These are phyloP conservation scores for Colletotrichum filicis DNA, from an alignment of 2,329 filamentous ascomycete species.

Conservation along the genomic window DNA sequence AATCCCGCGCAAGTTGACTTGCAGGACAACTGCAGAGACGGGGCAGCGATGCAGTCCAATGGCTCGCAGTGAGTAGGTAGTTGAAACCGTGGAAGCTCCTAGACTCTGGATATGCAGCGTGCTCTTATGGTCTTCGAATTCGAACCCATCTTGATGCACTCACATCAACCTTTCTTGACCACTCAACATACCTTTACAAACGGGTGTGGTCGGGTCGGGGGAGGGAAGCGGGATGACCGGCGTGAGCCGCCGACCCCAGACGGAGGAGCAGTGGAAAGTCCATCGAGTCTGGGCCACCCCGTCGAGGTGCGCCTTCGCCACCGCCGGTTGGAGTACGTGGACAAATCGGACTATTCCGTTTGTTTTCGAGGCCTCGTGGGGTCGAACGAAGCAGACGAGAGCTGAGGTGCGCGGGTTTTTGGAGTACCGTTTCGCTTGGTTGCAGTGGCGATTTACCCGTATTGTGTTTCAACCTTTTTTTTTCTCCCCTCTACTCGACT, in stretches of 20 bases:
- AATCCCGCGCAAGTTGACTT: conserved; percentile 1
- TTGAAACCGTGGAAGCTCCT: neutral
- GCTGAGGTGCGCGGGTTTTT: neutral
- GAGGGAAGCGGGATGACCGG: neutral
- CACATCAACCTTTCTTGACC: no score
- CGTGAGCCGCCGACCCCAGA: neutral
- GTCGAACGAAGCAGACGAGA: neutral
- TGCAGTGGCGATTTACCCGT: neutral
- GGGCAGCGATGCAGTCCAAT: neutral
- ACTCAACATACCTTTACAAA: neutral
- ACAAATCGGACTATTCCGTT: neutral
- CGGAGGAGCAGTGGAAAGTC: neutral
- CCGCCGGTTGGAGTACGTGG: neutral
- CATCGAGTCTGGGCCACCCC: neutral
- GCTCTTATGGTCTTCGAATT: no score
- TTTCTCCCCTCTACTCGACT: neutral
- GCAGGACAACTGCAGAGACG: neutral
- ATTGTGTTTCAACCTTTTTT: neutral
- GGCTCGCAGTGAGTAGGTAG: neutral
- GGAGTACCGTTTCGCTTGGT: neutral
- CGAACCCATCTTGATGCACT: no score
- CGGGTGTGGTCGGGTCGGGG: neutral
- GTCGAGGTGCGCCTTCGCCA: conserved; percentile 9
- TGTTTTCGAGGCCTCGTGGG: neutral
- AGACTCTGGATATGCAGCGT: neutral